Conservation (phyloP, 805 yeast genomes). For the Saccharomycopsis fermentans region DNA sequence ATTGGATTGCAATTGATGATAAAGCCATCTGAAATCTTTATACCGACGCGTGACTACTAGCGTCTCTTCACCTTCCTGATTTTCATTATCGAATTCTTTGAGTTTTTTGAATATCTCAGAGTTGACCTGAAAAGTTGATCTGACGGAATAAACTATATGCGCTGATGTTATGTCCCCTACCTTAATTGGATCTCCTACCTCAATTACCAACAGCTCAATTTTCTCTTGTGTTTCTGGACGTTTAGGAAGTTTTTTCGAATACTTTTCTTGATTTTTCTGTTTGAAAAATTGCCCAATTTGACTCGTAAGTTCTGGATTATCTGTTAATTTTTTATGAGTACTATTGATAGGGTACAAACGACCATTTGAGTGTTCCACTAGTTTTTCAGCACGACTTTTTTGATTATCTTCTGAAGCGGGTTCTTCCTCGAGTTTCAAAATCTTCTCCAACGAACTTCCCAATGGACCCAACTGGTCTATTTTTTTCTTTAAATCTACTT, state of each 20-base stretch:
- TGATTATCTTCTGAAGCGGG: constrained; percentile 25
- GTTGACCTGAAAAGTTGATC: constrained; percentile 31
- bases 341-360: constrained; percentile 35
- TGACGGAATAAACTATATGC: constrained; percentile 79
- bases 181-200: constrained; percentile 83
- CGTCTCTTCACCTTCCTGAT: constrained; percentile 29
- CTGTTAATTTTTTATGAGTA: constrained; percentile 10
- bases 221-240: constrained; percentile 16
- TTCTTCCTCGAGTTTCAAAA: constrained; percentile 24
- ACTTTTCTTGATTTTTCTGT: constrained; percentile 6
- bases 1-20: constrained; percentile 73
- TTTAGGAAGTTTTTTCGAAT: constrained; percentile 14
- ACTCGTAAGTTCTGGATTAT: constrained; percentile 10
- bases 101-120: constrained; percentile 33
- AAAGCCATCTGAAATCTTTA: constrained; percentile 89
- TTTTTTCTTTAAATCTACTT: constrained; percentile 17
- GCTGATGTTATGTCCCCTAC: constrained; percentile 86
- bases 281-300: constrained; percentile 16
- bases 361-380: constrained; percentile 39
- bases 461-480: constrained; percentile 16
- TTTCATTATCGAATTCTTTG: constrained; percentile 20
- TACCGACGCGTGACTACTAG: constrained; percentile 72
- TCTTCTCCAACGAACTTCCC: constrained; percentile 26
- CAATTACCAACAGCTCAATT: constrained; percentile 40
- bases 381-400: constrained; percentile 27